Evolutionary conservation across 169 alveolate species (phyloP).

Genomic region (Plasmodium cynomolgi): DNA sequence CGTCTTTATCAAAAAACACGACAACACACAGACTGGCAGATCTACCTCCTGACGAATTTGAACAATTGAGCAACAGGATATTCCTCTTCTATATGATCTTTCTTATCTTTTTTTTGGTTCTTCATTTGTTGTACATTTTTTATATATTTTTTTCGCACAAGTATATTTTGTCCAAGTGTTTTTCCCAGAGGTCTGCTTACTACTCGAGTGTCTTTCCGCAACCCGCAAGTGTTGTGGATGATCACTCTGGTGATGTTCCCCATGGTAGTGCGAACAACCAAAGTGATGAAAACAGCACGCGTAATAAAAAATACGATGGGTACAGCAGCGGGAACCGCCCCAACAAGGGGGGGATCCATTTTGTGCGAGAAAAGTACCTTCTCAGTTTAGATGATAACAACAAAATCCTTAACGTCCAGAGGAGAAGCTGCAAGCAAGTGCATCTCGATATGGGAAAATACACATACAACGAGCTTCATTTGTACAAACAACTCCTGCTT

Average conservation of each 20-base stretch:
- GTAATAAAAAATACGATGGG: not conserved
- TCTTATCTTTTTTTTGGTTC: conserved; percentile 28
- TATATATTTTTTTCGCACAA: conserved; percentile 34
- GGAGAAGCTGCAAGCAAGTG: conserved; percentile 10
- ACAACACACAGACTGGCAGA: not conserved
- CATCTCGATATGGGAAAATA: conserved; percentile 29
- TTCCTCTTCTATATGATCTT: conserved; percentile 58
- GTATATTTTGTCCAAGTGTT: conserved; percentile 8
- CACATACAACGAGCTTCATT: conserved; percentile 59
- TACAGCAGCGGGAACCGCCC: not conserved
- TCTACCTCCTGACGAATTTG: not conserved
- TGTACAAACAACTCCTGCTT: conserved; percentile 47
- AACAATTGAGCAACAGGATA: conserved; percentile 6
- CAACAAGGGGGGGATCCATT: not conserved
- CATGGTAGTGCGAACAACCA: not conserved
- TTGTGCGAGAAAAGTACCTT: conserved; percentile 39
- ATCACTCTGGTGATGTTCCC: not conserved
- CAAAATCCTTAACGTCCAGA: conserved; percentile 13
- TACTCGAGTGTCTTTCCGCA: conserved; percentile 57
- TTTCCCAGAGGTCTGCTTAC: conserved; percentile 52
- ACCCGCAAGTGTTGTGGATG: not conserved
- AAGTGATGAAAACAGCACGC: not conserved
- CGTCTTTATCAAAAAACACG: conserved; percentile 7
- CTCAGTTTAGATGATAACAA: conserved; percentile 24
- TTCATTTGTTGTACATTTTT: conserved; percentile 43